Evolutionary conservation across 345 rosid genomes (phyloP).

Genomic region (Salix viminalis): DNA sequence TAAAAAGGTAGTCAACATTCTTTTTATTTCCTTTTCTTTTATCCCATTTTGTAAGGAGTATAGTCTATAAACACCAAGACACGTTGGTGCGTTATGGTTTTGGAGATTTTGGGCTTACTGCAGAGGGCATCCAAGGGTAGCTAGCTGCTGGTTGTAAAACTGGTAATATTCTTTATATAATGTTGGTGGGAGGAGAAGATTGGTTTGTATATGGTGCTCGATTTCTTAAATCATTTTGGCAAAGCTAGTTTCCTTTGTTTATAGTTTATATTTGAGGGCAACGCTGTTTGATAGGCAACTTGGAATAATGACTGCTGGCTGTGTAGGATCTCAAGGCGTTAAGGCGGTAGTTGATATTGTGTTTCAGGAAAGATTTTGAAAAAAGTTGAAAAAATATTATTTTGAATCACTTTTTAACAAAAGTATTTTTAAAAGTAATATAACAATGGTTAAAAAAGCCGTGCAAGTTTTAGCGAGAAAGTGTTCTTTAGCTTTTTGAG

Average conservation of each 20-base stretch:
- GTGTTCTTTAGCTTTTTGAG: too few relatives aligned
- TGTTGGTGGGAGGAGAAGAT: neutral
- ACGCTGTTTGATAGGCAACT: too few relatives aligned
- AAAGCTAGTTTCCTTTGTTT: neutral
- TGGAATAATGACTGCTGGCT: too few relatives aligned
- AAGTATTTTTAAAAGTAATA: too few relatives aligned
- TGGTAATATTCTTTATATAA: constrained; percentile 12
- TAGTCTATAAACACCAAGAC: neutral
- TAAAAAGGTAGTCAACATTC: constrained; percentile 7
- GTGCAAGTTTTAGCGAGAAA: too few relatives aligned
- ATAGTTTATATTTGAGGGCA: too few relatives aligned
- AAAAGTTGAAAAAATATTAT: too few relatives aligned
- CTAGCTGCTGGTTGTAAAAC: constrained; percentile 13
- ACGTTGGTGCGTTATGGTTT: neutral
- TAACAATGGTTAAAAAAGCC: too few relatives aligned
- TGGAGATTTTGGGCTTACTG: neutral
- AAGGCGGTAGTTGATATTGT: too few relatives aligned
- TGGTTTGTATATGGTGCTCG: neutral
- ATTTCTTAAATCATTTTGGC: neutral
- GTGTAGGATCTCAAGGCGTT: too few relatives aligned
- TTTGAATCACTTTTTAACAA: too few relatives aligned
- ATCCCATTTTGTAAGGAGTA: constrained; percentile 17
- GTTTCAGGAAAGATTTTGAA: too few relatives aligned
- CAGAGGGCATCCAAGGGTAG: neutral
- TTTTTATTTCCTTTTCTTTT: neutral